Evolutionary conservation across 2,329 filamentous ascomycete species (phyloP), one percentile per base, ranked within the genome.

Genomic region (Stromatinia cepivora): DNA sequence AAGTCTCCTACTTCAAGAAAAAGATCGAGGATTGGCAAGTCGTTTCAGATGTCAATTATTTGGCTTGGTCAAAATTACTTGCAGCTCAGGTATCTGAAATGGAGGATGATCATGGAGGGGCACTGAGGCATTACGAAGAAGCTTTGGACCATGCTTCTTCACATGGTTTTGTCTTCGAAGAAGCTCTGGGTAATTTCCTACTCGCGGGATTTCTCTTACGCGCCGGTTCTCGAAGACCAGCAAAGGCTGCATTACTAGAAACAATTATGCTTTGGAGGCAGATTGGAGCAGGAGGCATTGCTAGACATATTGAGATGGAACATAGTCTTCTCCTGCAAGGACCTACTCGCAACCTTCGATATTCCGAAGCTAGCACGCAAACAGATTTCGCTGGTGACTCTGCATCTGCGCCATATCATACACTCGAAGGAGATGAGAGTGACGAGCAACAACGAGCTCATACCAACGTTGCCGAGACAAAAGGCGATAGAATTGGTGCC

Each of bases 141-240:
- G 87, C 89, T 9, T 80, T 93, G 69, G 90, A 94, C 74, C 91
- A 93, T 75, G 87, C 89, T 17, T 84, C 90, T 28, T 84, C 90
- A 68, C 84, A 92, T 73, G 84, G 84, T 56, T 90, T 91, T 71
- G 76, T 85, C 3, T 85, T 93, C 63, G 91, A 94, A 71, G 90
- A 93, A 77, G 91, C 89, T 0, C 82, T 93, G 1, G 87, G 88
- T 22, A 90, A 91, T 75, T 91, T 92, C 76, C 82, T 93, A 42
- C 90, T 93, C 81, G 90, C 88, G 1, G 90, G 90, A 13, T 89
- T 88, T 76, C 87, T 93, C 71, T 82, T 92, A 66, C 84, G 91
- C 20, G 84, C 85, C 71, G 85, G 86, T 17, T 88, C 90, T 4
- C 84, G 87, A 52, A 82, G 92, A 71, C 89, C 90, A 48, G 92